These are phyloP conservation scores for Bipolaris bicolor DNA, from an alignment of 2,329 filamentous ascomycete genomes.

Conservation along the genomic window DNA sequence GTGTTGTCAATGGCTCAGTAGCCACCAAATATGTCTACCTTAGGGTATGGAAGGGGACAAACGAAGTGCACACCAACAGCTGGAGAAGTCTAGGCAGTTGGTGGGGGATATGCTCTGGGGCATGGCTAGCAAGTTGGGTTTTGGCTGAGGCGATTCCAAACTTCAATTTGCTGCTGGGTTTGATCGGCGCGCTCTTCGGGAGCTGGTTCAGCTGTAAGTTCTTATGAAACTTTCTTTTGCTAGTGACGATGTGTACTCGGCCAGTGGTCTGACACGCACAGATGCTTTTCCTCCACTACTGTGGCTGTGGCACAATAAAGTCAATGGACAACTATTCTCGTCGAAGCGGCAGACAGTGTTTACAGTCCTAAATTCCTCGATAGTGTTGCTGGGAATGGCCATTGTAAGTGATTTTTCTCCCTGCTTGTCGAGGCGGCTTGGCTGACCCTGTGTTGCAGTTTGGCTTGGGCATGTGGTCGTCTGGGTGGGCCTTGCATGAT, in stretches of 20 bases:
- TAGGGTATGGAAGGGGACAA: slow-evolving; percentile 66
- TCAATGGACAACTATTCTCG: slow-evolving; percentile 42
- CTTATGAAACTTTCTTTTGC: background rate
- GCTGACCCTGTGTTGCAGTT: slow-evolving; percentile 25
- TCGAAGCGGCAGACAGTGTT: slow-evolving; percentile 52
- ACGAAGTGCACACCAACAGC: slow-evolving; percentile 41
- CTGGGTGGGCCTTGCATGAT: slow-evolving; percentile 28
- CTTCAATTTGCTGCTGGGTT: slow-evolving; percentile 69
- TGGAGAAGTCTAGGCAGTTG: slow-evolving; percentile 55
- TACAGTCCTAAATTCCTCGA: slow-evolving; percentile 52
- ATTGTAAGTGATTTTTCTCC: slow-evolving; percentile 30
- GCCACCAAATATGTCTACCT: slow-evolving; percentile 70
- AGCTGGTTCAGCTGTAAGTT: slow-evolving; percentile 68
- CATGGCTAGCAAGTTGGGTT: slow-evolving; percentile 69
- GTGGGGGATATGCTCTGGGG: slow-evolving; percentile 60
- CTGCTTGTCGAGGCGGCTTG: background rate
- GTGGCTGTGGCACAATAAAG: slow-evolving; percentile 58
- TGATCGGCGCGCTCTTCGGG: slow-evolving; percentile 66
- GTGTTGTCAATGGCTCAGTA: slow-evolving; percentile 72
- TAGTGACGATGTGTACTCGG: background rate
- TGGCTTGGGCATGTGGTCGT: slow-evolving; percentile 39
- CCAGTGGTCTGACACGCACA: slow-evolving; percentile 12
- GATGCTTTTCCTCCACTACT: slow-evolving; percentile 53
- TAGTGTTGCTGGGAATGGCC: slow-evolving; percentile 47
- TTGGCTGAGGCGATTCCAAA: slow-evolving; percentile 73